These are phyloP conservation scores for Pestalotiopsis sp. DNA, from an alignment of 2,329 filamentous ascomycete genomes.

Conservation along the genomic window DNA sequence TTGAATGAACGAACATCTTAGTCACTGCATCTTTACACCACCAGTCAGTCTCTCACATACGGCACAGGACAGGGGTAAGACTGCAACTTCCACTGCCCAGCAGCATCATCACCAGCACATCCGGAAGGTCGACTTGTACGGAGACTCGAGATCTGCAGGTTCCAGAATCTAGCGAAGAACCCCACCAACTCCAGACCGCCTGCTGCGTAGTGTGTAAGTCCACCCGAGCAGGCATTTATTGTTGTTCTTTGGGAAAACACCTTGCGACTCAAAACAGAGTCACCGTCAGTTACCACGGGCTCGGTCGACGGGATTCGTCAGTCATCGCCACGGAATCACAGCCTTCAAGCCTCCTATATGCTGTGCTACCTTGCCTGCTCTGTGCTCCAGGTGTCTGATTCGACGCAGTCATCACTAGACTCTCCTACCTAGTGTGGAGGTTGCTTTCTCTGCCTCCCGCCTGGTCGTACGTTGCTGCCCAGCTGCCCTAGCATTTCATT, in stretches of 20 bases:
- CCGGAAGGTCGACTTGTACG: neutral
- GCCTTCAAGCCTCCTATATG: neutral
- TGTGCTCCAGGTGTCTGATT: neutral
- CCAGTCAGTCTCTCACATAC: neutral
- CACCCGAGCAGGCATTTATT: neutral
- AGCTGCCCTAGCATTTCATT: neutral
- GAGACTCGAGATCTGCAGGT: neutral
- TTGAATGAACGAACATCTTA: neutral
- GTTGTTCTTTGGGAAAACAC: neutral
- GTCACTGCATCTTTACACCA: neutral
- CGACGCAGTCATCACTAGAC: neutral
- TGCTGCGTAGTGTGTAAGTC: neutral
- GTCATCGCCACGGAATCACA: neutral
- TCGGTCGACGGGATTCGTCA: neutral
- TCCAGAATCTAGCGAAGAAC: neutral
- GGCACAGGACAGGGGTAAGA: neutral
- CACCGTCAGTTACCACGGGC: neutral
- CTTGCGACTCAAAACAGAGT: neutral
- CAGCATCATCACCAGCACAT: neutral
- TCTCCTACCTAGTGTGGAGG: neutral
- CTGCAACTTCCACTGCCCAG: neutral
- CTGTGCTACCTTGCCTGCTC: neutral
- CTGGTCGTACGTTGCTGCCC: constrained; percentile 11
- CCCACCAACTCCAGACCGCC: neutral
- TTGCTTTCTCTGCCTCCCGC: neutral